Percentiles rank a stretch among this genome's conserved stretches.
Evolutionary conservation across 2,329 filamentous ascomycete genomes (phyloP).

Genomic region (Diaporthe helianthi): DNA sequence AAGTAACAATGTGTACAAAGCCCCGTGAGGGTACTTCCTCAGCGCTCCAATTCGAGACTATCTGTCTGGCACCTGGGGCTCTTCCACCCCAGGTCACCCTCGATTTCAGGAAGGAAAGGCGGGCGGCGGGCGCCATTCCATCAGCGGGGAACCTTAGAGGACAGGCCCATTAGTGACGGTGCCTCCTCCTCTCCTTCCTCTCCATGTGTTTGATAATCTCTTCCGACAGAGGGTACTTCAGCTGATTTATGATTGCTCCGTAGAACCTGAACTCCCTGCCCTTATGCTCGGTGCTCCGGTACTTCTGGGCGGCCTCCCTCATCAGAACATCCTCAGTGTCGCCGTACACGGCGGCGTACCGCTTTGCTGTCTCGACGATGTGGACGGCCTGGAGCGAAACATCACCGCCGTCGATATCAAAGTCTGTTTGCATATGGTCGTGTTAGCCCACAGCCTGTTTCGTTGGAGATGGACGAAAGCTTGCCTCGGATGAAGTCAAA

Average conservation of each 20-base stretch:
- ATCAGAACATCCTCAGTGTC: constrained; percentile 21
- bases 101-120: not conserved
- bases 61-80: not conserved
- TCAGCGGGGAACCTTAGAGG: too few relatives aligned
- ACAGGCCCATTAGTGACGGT: not conserved
- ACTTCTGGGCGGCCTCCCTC: constrained; percentile 26
- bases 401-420: constrained; percentile 8
- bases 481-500: constrained; percentile 16
- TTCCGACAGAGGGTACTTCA: constrained; percentile 22
- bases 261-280: constrained; percentile 24
- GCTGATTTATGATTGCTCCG: constrained; percentile 25
- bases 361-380: constrained; percentile 7
- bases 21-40: not conserved
- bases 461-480: not conserved
- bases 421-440: not conserved
- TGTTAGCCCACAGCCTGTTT: not conserved
- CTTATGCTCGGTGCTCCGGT: constrained; percentile 25
- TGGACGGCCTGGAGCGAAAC: constrained; percentile 15
- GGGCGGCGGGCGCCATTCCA: not conserved
- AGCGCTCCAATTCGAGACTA: not conserved
- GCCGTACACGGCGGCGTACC: constrained; percentile 17
- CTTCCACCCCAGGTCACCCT: not conserved
- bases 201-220: constrained; percentile 24
- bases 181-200: constrained; percentile 14
- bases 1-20: not conserved